phyloP scores from a whole-genome alignment of 306 rosid genomes.

The Pterocarpus macrocarpus region DNA sequence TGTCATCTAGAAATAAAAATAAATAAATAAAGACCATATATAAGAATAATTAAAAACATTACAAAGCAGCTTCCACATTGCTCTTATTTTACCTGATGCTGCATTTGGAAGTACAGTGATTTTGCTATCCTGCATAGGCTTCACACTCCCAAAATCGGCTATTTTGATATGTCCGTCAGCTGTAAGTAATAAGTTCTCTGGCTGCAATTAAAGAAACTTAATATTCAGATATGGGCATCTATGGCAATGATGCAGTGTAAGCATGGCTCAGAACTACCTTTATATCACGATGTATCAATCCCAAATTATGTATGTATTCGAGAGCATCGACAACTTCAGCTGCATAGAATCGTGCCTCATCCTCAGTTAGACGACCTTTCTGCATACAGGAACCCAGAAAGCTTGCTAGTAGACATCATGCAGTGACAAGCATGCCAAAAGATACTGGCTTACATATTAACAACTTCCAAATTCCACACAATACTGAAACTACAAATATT shows the following conservation, averaged over 20 bases:
- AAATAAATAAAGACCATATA: constrained; percentile 40
- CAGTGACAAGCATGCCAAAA: constrained; percentile 33
- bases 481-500: constrained; percentile 18
- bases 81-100: constrained; percentile 74
- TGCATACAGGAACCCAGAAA: constrained; percentile 59
- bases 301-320: constrained; percentile 92
- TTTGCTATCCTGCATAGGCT: constrained; percentile 95
- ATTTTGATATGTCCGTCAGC: constrained; percentile 91
- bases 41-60: constrained; percentile 17
- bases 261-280: constrained; percentile 69
- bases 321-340: constrained; percentile 99
- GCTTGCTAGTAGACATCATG: constrained; percentile 40
- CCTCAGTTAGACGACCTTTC: constrained; percentile 90
- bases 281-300: constrained; percentile 97
- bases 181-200: constrained; percentile 96
- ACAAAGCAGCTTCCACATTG: constrained; percentile 34
- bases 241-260: constrained; percentile 45
- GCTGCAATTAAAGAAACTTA: constrained; percentile 70
- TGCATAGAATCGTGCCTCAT: constrained; percentile 92
- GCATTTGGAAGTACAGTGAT: constrained; percentile 99
- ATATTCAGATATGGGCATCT: constrained; percentile 42
- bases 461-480: constrained; percentile 13
- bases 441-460: not conserved
- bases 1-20: constrained; percentile 68
- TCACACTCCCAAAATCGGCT: constrained; percentile 99